Conservation (phyloP, 2,329 filamentous ascomycete species). For the Chaetomium olivaceum region DNA sequence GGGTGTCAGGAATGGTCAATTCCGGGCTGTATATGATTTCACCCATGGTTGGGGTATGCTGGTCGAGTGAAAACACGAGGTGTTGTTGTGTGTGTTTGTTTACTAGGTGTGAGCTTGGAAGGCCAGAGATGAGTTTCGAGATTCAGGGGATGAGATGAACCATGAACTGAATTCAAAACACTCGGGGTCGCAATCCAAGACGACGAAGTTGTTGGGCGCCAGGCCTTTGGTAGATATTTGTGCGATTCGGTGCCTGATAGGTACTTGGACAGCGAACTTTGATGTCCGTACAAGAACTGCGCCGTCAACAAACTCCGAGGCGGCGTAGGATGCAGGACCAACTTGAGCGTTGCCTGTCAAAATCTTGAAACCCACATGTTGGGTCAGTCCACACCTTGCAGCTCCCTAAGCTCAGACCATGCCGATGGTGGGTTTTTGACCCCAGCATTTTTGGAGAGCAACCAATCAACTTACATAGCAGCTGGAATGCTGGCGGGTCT, state of each 20-base stretch:
- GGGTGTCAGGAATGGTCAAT: conserved; percentile 1
- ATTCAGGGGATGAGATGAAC: not conserved
- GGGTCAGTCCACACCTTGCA: not conserved
- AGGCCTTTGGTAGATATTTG: not conserved
- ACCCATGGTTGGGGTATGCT: not conserved
- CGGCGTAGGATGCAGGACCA: not conserved
- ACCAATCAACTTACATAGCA: not conserved
- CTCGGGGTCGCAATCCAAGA: not conserved
- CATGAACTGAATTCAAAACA: not conserved
- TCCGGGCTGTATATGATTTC: conserved; percentile 7
- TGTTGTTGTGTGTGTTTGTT: not conserved
- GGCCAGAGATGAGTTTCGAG: not conserved
- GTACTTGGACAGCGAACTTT: not conserved
- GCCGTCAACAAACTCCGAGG: not conserved
- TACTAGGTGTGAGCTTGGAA: not conserved
- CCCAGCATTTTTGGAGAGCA: not conserved
- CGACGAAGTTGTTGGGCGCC: not conserved
- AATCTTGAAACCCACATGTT: not conserved
- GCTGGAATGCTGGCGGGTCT: not conserved
- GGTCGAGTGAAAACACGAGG: not conserved
- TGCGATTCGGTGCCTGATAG: not conserved
- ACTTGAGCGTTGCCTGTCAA: not conserved
- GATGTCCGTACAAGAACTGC: not conserved
- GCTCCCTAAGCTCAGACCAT: not conserved
- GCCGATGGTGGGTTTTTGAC: not conserved